Base-by-base conservation (phyloP, 345 rosid genomes). In the Anastatica hierochuntica region DNA sequence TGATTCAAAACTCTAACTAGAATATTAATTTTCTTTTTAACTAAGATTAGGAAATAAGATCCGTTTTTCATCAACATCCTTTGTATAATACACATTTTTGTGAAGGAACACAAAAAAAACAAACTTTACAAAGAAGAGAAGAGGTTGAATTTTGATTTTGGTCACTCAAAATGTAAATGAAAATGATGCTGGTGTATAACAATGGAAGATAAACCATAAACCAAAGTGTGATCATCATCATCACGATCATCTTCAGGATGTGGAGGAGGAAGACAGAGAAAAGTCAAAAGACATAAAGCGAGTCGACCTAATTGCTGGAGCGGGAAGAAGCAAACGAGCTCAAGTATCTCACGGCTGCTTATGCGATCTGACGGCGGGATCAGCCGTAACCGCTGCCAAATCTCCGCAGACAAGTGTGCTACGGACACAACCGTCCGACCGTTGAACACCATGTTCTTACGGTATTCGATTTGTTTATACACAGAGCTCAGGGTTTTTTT, bases 241-340 rank as follows among this genome's bases (percentile, higher is more conserved):
- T 10, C 45, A 56, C 19, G 35, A 38, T 56, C 58, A 13, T 49
- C 69, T 30, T 49, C 69, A 20, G 77, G 56, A 58, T 70, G 76
- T 14, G 81, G 79, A 3, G 77, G 75, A 21, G 90, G 79, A 31
- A 80, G 75, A 64, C 90, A 85, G 14, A 85, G 76, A 51, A 76
- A 75, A 57, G 84, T 74, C 87, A 85, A 82, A 49, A 82, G 23
- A 39, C 72, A 80, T 24, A 80, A 69, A 58, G 78, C 75, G 19
- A 75, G 49, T 45, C 76, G 87, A 50, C 95, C 82, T 40, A 82
- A 53, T 68, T 82, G 83, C 16, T 74, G 77, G 30, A 85, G 69
- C 49, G 88, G 90, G 60, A 82, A 64, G 63, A 85, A 80, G 66
- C 81, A 82, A 9, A 82, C 59, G 10, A 85, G 80, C 52, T 85